Evolutionary conservation across 2,329 filamentous ascomycete species (phyloP).

Genomic region (Chalaropsis ovoidea): DNA sequence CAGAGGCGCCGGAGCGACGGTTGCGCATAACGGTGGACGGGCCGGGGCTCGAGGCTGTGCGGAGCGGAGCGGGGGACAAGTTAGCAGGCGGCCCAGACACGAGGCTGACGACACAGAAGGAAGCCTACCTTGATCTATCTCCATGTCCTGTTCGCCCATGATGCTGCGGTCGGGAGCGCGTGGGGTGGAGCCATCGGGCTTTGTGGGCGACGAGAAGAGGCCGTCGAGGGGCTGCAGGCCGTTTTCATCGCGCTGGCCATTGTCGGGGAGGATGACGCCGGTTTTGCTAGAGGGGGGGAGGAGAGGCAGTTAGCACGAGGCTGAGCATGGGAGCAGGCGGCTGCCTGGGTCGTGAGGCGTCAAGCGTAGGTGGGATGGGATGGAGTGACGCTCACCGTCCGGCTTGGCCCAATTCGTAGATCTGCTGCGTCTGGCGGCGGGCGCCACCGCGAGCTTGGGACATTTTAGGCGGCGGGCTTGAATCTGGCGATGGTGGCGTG

Average conservation of each 20-base stretch:
- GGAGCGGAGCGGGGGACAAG: conserved; percentile 31
- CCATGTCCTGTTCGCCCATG: conserved; percentile 42
- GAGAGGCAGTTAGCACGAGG: conserved; percentile 5
- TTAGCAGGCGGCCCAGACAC: background rate
- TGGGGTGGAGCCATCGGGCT: conserved; percentile 32
- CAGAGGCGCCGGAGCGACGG: conserved; percentile 41
- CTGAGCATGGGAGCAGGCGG: background rate
- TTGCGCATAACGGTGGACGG: conserved; percentile 44
- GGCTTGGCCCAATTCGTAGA: conserved; percentile 32
- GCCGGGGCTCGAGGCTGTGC: conserved; percentile 43
- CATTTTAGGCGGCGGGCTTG: conserved; percentile 7
- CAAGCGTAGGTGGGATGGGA: too few relatives aligned
- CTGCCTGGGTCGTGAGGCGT: background rate
- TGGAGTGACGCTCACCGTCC: conserved; percentile 32
- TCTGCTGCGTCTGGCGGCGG: conserved; percentile 22
- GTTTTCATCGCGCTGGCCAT: conserved; percentile 74
- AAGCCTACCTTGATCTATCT: conserved; percentile 33
- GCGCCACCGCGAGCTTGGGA: conserved; percentile 21
- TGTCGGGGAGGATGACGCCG: conserved; percentile 69
- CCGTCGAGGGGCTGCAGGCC: conserved; percentile 81
- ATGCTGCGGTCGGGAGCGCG: conserved; percentile 30
- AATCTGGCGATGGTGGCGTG: background rate
- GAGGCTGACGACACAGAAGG: background rate
- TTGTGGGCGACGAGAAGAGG: conserved; percentile 80
- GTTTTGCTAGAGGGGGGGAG: conserved; percentile 58